Percentiles rank a stretch among this genome's conserved stretches.
Conservation (phyloP, 2,329 filamentous ascomycete genomes). For the Cladosporium phlei region DNA sequence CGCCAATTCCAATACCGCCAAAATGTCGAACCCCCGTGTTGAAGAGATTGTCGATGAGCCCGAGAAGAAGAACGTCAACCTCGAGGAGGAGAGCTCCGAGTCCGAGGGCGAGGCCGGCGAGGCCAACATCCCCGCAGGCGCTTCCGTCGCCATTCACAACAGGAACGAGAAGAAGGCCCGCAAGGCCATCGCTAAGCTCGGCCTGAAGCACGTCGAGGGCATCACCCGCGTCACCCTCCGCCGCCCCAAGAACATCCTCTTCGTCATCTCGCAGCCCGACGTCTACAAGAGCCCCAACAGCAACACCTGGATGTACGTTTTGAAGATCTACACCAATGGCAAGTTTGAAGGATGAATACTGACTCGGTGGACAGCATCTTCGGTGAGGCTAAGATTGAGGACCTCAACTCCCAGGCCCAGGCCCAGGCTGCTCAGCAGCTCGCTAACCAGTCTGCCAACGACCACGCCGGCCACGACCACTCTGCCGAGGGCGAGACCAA, state of each 20-base stretch:
- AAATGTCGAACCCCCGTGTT: constrained; percentile 95
- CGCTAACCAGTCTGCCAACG: constrained; percentile 64
- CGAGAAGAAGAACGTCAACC: constrained; percentile 62
- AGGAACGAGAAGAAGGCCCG: constrained; percentile 99
- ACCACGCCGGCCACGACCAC: constrained; percentile 69
- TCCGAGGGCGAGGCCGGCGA: constrained; percentile 66
- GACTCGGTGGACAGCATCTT: constrained; percentile 66
- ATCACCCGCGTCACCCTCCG: constrained; percentile 98
- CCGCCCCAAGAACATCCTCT: constrained; percentile 98
- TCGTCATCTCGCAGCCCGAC: constrained; percentile 99
- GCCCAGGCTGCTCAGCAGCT: constrained; percentile 94
- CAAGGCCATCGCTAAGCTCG: constrained; percentile 98
- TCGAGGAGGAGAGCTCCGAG: constrained; percentile 66
- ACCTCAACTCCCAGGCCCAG: constrained; percentile 97
- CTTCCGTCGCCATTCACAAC: constrained; percentile 87
- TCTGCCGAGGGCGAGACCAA: constrained; percentile 76
- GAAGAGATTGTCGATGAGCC: constrained; percentile 92
- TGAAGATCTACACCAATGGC: background rate
- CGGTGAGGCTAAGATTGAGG: constrained; percentile 99
- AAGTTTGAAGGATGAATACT: constrained; percentile 22
- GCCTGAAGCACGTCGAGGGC: constrained; percentile 90
- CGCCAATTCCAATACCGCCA: constrained; percentile 29
- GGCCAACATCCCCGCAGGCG: constrained; percentile 71
- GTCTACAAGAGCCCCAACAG: constrained; percentile 99
- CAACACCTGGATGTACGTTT: constrained; percentile 98